Percentiles rank a stretch among this genome's conserved stretches.
Evolutionary conservation across 768 basidiomycete species (phyloP).

Genomic region (Amanita muscaria): DNA sequence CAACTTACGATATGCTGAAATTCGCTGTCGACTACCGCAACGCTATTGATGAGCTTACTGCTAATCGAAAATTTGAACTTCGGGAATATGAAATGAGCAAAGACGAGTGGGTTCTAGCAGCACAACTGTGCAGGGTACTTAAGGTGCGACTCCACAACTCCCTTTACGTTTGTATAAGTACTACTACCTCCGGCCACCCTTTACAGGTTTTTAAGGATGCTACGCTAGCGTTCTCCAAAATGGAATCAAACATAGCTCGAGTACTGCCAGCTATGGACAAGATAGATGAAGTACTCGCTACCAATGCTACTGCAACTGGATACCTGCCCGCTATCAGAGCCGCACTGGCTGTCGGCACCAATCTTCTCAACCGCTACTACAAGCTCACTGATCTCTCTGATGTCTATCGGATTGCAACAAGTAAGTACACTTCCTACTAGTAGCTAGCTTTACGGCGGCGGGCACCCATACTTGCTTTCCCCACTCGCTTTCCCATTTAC

Average conservation of each 20-base stretch:
- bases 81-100: not conserved
- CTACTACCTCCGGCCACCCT: too few species aligned
- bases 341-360: slow-evolving; percentile 14
- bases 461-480: too few species aligned
- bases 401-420: slow-evolving; percentile 25
- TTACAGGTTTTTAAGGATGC: slow-evolving; percentile 12
- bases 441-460: too few species aligned
- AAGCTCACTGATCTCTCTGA: slow-evolving; percentile 20
- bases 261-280: slow-evolving; percentile 19
- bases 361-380: slow-evolving; percentile 25
- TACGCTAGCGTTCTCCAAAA: slow-evolving; percentile 11
- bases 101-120: not conserved
- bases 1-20: not conserved
- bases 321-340: slow-evolving; percentile 12
- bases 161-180: not conserved
- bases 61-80: not conserved
- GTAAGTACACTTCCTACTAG: slow-evolving; percentile 15
- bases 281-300: slow-evolving; percentile 14
- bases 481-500: too few species aligned
- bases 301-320: slow-evolving; percentile 1
- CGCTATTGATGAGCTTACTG: not conserved
- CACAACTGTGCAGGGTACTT: not conserved
- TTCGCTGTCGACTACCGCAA: not conserved
- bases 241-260: slow-evolving; percentile 6
- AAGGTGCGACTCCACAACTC: not conserved